Evolutionary conservation across 148 eudicot genomes (phyloP).

Genomic region (Vaccinium myrtillus): DNA sequence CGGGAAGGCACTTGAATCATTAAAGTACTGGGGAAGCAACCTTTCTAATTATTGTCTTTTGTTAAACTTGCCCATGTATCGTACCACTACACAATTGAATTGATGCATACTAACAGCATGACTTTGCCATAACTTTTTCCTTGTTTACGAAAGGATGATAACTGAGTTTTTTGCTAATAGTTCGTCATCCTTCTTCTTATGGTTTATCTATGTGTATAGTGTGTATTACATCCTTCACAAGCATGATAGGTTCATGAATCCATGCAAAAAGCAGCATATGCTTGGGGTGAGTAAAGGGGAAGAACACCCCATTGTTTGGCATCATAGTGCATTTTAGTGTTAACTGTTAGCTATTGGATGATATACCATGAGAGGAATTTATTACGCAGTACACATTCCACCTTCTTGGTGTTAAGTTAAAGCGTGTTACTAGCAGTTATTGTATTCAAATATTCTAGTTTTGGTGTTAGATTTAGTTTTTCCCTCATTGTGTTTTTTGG

Average conservation of each 20-base stretch:
- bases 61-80: not conserved
- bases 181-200: not conserved
- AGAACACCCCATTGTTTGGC: not conserved
- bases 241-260: not conserved
- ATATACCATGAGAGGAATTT: not conserved
- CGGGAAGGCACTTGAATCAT: not conserved
- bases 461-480: not conserved
- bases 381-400: not conserved
- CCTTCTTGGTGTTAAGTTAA: not conserved
- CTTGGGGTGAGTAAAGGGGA: constrained; percentile 2
- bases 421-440: not conserved
- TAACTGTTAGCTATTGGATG: not conserved
- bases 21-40: not conserved
- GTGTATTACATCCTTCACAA: not conserved
- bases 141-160: not conserved
- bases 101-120: not conserved
- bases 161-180: not conserved
- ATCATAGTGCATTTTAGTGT: constrained; percentile 11
- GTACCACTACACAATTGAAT: not conserved
- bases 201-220: not conserved
- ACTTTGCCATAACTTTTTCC: not conserved
- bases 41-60: not conserved
- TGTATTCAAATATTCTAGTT: constrained; percentile 3
- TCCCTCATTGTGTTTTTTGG: not conserved
- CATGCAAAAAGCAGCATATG: not conserved